A percentile compares a stretch with the other conserved stretches of the same genome.
These are phyloP conservation scores for Eimeria zaria DNA, from an alignment of 169 alveolate species.

Conservation along the genomic window DNA sequence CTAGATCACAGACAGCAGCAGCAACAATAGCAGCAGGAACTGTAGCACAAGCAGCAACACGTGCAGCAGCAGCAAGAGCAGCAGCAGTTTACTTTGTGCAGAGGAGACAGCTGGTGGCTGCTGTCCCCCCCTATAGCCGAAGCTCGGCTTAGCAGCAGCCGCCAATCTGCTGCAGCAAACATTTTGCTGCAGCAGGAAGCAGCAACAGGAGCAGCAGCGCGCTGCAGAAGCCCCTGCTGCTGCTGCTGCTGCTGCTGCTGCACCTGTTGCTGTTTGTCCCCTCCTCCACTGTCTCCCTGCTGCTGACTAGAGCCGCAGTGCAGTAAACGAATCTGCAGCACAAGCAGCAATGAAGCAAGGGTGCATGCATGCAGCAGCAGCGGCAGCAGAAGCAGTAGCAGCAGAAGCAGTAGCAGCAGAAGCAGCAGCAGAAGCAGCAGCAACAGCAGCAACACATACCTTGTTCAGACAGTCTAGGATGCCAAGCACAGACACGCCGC, in stretches of 20 bases:
- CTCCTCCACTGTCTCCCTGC: neutral
- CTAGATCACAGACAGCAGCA: neutral
- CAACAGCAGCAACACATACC: constrained; percentile 18
- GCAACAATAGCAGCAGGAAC: neutral
- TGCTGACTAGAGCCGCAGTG: neutral
- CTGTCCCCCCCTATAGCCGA: neutral
- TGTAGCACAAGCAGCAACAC: too few species aligned
- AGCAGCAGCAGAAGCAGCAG: neutral
- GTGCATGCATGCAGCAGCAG: neutral
- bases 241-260: constrained; percentile 21
- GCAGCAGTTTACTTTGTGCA: constrained; percentile 22
- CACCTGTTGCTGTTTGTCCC: too few species aligned
- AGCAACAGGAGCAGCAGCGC: neutral
- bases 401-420: neutral
- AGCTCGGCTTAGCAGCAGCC: constrained; percentile 23
- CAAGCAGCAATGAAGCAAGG: too few species aligned
- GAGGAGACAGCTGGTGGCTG: constrained; percentile 53
- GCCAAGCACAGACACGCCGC: constrained; percentile 11
- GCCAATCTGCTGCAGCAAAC: constrained; percentile 49
- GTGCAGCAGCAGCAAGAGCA: neutral
- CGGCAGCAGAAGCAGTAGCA: neutral
- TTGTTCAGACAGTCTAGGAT: constrained; percentile 35
- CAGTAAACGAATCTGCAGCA: constrained; percentile 20
- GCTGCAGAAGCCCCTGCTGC: constrained; percentile 15
- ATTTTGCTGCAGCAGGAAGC: constrained; percentile 18